phyloP scores from a whole-genome alignment of 495 filamentous ascomycete species.

The Astrothelium subdiscretum region DNA sequence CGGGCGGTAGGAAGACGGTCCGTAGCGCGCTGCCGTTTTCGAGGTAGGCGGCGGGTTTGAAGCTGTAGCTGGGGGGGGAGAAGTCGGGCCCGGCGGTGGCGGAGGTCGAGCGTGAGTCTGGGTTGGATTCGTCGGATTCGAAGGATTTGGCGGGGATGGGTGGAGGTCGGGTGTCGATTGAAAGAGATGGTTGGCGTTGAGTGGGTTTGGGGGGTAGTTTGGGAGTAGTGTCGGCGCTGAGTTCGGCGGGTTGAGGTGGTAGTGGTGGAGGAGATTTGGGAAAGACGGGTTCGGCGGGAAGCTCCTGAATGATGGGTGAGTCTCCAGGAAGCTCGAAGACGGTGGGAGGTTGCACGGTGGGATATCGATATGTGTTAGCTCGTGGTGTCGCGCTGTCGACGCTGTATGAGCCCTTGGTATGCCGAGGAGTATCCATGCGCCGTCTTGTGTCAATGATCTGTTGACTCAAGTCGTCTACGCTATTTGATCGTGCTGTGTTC shows the following conservation, averaged over 20 bases:
- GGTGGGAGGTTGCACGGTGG: slow-evolving; percentile 9
- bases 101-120: slow-evolving; percentile 3
- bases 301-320: background rate
- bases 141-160: slow-evolving; percentile 33
- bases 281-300: background rate
- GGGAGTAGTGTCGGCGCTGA: slow-evolving; percentile 18
- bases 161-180: slow-evolving; percentile 31
- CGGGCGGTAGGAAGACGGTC: slow-evolving; percentile 71
- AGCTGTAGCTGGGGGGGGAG: slow-evolving; percentile 41
- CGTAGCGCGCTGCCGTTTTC: slow-evolving; percentile 80
- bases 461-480: slow-evolving; percentile 1
- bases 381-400: background rate
- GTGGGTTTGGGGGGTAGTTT: background rate
- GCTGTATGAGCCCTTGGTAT: background rate
- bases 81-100: slow-evolving; percentile 19
- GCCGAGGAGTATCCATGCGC: background rate
- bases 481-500: slow-evolving; percentile 1
- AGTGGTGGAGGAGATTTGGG: slow-evolving; percentile 4
- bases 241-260: slow-evolving; percentile 24
- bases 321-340: slow-evolving; percentile 1
- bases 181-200: background rate
- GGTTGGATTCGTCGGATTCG: slow-evolving; percentile 9
- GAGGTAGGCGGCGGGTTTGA: slow-evolving; percentile 74
- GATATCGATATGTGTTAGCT: slow-evolving; percentile 15
- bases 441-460: slow-evolving; percentile 5